Base-by-base conservation (phyloP, 2,329 filamentous ascomycete species). In the Ophiobolus disseminans region DNA sequence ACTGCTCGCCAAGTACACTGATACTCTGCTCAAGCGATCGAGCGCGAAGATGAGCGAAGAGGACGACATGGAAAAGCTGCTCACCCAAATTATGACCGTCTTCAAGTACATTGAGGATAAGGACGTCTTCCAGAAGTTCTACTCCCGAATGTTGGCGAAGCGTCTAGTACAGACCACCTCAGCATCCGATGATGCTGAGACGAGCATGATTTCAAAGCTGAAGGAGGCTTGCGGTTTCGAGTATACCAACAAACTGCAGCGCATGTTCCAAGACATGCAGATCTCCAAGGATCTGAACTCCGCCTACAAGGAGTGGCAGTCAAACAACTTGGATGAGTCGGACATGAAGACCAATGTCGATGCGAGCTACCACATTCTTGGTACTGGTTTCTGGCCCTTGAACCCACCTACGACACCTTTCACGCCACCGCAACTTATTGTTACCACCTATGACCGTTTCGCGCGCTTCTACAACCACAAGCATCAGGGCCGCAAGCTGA, bases 71-170 rank as follows among this genome's bases (percentile, higher is more conserved):
- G 94, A 99, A 76, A 87, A 88, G 59, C 88, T 91, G 23, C 79
- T 97, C 22, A 86, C 85, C 16, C 90, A 97, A 73, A 94, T 99
- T 65, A 99, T 99, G 94, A 97, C 93, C 1, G 91, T 99, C 45
- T 99, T 99, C 84, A 97, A 97, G 78, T 99, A 99, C 75, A 97
- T 99, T 57, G 94, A 99, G 72, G 95, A 99, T 76, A 99, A 99
- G 81, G 94, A 99, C 68, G 95, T 99, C 4, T 99, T 99, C 82
- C 94, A 97, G 75, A 99, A 97, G 75, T 99, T 97, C 76, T 99
- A 99, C 77, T 96, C 93, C 2, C 89, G 92, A 55, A 96, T 96
- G 87, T 79, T 99, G 63, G 94, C 94, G 40, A 91, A 96, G 73
- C 91, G 94, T 65, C 79, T 99, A 45, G 94, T 99, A 14, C 91